Evolutionary conservation across 2,329 filamentous ascomycete species (phyloP).

Genomic region (Fusarium circinatum): DNA sequence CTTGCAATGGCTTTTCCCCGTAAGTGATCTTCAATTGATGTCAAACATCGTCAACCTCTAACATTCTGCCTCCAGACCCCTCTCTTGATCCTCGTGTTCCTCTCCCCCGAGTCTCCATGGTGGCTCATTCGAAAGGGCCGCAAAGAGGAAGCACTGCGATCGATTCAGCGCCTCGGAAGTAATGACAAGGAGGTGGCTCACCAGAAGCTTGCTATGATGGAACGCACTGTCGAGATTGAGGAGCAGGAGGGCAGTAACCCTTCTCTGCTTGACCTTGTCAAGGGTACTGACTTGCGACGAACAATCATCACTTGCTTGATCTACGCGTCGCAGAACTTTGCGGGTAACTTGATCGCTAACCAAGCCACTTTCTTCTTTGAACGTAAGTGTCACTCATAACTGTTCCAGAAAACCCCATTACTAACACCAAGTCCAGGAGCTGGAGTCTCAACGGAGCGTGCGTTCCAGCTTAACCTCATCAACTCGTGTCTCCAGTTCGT

Average conservation of each 20-base stretch:
- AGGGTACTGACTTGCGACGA: slow-evolving; percentile 63
- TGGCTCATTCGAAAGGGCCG: slow-evolving; percentile 63
- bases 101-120: slow-evolving; percentile 63
- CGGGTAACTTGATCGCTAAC: slow-evolving; percentile 70
- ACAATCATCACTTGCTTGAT: slow-evolving; percentile 66
- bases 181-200: slow-evolving; percentile 14
- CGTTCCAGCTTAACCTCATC: slow-evolving; percentile 71
- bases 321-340: slow-evolving; percentile 68
- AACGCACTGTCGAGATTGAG: slow-evolving; percentile 65
- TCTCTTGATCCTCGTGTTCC: slow-evolving; percentile 61
- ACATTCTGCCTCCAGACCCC: slow-evolving; percentile 49
- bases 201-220: slow-evolving; percentile 65
- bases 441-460: slow-evolving; percentile 62
- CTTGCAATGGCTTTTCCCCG: slow-evolving; percentile 67
- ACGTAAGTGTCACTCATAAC: slow-evolving; percentile 35
- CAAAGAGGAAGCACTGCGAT: slow-evolving; percentile 53
- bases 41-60: background rate
- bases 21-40: background rate
- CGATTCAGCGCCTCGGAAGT: slow-evolving; percentile 60
- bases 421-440: slow-evolving; percentile 60
- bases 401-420: fast-evolving
- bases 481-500: slow-evolving; percentile 70
- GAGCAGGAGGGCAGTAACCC: slow-evolving; percentile 52
- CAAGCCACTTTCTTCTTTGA: slow-evolving; percentile 70
- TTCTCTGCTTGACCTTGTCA: slow-evolving; percentile 62